phyloP scores from a whole-genome alignment of 306 rosid species.

The Gastrolobium bilobum region DNA sequence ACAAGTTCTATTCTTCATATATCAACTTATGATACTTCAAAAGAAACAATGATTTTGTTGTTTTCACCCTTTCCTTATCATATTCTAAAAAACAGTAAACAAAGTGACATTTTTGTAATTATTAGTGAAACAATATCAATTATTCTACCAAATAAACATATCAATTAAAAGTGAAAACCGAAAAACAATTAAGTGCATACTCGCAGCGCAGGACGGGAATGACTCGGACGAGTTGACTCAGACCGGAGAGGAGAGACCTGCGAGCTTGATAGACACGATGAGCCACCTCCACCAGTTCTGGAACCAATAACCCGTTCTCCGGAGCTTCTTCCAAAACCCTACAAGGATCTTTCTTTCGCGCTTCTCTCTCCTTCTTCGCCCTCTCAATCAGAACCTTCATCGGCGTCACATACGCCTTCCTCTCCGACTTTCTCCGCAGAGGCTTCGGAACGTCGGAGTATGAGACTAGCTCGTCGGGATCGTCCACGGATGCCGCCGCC shows the following conservation, averaged over 20 bases:
- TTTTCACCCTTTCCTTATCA: too few relatives aligned
- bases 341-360: constrained; percentile 71
- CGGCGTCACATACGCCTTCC: constrained; percentile 81
- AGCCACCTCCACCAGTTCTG: constrained; percentile 76
- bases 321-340: constrained; percentile 73
- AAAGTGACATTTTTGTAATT: too few relatives aligned
- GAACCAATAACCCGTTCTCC: constrained; percentile 78
- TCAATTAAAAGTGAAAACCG: too few relatives aligned
- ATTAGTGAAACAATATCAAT: too few relatives aligned
- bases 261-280: constrained; percentile 71
- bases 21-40: constrained; percentile 13
- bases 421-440: constrained; percentile 57
- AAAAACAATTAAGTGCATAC: constrained; percentile 47
- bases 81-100: too few relatives aligned
- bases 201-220: constrained; percentile 74
- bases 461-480: constrained; percentile 36
- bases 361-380: constrained; percentile 74
- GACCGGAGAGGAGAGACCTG: constrained; percentile 57
- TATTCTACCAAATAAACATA: too few relatives aligned
- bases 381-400: constrained; percentile 78
- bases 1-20: background rate
- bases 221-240: constrained; percentile 59
- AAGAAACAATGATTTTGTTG: background rate
- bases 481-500: constrained; percentile 13
- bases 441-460: constrained; percentile 77